phyloP scores from a whole-genome alignment of 225 moss, liverwort and hornwort species.

The Ulota crispa region DNA sequence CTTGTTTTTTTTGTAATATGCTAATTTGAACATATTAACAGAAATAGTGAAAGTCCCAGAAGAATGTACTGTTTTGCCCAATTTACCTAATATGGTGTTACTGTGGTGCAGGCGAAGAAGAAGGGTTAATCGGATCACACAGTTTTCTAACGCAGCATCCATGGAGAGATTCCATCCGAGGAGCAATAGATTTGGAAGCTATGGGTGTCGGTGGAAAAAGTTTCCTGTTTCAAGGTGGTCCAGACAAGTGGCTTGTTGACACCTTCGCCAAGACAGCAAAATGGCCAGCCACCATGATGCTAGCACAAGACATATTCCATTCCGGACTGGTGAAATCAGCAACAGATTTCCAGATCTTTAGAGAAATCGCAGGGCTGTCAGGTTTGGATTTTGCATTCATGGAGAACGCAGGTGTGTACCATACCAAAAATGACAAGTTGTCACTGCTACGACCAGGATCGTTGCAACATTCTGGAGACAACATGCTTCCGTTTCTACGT shows the following conservation, averaged over 20 bases:
- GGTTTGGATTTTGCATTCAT: constrained; percentile 84
- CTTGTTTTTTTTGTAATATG: no score
- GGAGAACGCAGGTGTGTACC: constrained; percentile 85
- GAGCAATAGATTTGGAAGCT: constrained; percentile 84
- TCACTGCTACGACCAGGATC: constrained; percentile 71
- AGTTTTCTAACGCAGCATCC: constrained; percentile 96
- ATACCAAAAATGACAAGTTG: constrained; percentile 88
- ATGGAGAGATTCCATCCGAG: constrained; percentile 73
- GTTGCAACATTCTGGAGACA: constrained; percentile 84
- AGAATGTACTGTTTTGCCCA: no score
- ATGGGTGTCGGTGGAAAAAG: constrained; percentile 87
- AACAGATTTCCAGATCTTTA: constrained; percentile 86
- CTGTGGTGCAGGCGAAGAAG: constrained; percentile 81
- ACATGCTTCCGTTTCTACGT: constrained; percentile 76
- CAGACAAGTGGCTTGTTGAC: constrained; percentile 72
- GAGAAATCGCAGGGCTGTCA: constrained; percentile 77
- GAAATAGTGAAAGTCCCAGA: no score
- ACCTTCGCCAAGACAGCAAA: constrained; percentile 73
- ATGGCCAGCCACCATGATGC: constrained; percentile 66
- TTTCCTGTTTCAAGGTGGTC: constrained; percentile 82
- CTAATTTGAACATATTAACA: no score
- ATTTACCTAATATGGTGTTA: background rate
- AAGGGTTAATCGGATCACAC: constrained; percentile 87
- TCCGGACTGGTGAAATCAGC: constrained; percentile 87
- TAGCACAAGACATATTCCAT: constrained; percentile 85